Conservation (phyloP, 2,329 filamentous ascomycete genomes). For the Incumbomyces delicatus region DNA sequence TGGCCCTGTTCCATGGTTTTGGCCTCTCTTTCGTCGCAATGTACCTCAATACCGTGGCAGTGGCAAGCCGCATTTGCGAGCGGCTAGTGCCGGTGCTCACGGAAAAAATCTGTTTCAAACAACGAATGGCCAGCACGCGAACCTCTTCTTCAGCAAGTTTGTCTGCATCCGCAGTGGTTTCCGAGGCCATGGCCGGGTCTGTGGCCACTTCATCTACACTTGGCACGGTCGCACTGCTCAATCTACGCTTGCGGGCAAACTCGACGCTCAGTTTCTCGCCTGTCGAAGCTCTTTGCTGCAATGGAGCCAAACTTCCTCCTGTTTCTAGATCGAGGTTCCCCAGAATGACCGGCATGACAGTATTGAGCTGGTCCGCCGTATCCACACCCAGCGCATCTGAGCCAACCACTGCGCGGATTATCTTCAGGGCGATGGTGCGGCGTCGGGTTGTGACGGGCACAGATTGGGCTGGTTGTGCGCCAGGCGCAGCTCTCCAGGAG, state of each 20-base stretch:
- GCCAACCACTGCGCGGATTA: constrained; percentile 69
- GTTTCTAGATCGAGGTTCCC: constrained; percentile 74
- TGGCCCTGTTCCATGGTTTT: constrained; percentile 35
- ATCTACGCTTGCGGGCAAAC: constrained; percentile 54
- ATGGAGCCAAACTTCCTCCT: constrained; percentile 56
- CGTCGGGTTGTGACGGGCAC: constrained; percentile 69
- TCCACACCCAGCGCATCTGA: constrained; percentile 71
- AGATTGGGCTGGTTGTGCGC: constrained; percentile 28
- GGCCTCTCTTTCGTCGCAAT: constrained; percentile 50
- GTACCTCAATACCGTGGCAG: constrained; percentile 63
- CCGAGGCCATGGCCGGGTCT: constrained; percentile 55
- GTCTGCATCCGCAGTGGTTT: constrained; percentile 77
- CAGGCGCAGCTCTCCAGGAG: constrained; percentile 45
- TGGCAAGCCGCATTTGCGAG: constrained; percentile 69
- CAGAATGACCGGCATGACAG: constrained; percentile 74
- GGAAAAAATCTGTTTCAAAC: constrained; percentile 75
- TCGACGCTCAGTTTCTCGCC: constrained; percentile 62
- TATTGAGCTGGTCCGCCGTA: constrained; percentile 63
- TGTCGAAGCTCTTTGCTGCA: constrained; percentile 57
- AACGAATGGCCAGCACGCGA: constrained; percentile 72
- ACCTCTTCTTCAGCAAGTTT: constrained; percentile 83
- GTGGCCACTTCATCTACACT: constrained; percentile 62
- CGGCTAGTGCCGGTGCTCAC: constrained; percentile 56
- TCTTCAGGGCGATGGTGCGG: constrained; percentile 63
- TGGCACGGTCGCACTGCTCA: constrained; percentile 68